A percentile compares a stretch with the other conserved stretches of the same genome.
These are phyloP conservation scores for Ogataea kodamae DNA, from an alignment of 805 yeast species.

Conservation along the genomic window DNA sequence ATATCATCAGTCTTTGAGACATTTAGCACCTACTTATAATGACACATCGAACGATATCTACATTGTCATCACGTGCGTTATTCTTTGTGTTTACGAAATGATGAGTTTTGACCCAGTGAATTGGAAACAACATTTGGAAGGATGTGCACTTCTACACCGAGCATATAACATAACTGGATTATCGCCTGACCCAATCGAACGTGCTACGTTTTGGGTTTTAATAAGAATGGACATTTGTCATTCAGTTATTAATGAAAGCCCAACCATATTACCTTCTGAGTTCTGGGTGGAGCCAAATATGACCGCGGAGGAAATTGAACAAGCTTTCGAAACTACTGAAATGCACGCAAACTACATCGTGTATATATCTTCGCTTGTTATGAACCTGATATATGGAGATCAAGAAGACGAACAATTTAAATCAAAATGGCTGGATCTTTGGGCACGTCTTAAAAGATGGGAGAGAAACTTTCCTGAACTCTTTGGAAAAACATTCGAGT, in stretches of 20 bases:
- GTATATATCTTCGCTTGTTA: conserved; percentile 34
- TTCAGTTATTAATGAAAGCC: conserved; percentile 38
- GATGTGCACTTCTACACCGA: conserved; percentile 37
- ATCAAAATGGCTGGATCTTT: conserved; percentile 35
- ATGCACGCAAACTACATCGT: conserved; percentile 41
- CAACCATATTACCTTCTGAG: conserved; percentile 35
- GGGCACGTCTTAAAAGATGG: conserved; percentile 39
- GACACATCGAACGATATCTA: conserved; percentile 18
- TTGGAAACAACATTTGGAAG: conserved; percentile 41
- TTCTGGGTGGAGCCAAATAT: conserved; percentile 34
- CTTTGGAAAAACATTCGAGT: conserved; percentile 31
- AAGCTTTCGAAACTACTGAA: conserved; percentile 23
- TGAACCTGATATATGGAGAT: conserved; percentile 31
- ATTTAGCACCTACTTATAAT: conserved; percentile 22
- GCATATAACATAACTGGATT: conserved; percentile 38
- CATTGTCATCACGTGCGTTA: conserved; percentile 37
- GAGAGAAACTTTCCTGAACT: conserved; percentile 29
- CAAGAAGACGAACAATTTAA: conserved; percentile 31
- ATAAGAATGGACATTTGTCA: conserved; percentile 41
- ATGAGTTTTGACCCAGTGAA: conserved; percentile 40
- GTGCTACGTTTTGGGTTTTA: conserved; percentile 41
- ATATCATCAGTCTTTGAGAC: conserved; percentile 35
- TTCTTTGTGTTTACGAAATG: conserved; percentile 42
- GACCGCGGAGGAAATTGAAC: conserved; percentile 22
- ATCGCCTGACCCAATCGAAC: conserved; percentile 27